Percentiles rank a stretch among this genome's conserved stretches.
Evolutionary conservation across 1,284 basidiomycete species (phyloP).

Genomic region (Sporisorium reilianum): DNA sequence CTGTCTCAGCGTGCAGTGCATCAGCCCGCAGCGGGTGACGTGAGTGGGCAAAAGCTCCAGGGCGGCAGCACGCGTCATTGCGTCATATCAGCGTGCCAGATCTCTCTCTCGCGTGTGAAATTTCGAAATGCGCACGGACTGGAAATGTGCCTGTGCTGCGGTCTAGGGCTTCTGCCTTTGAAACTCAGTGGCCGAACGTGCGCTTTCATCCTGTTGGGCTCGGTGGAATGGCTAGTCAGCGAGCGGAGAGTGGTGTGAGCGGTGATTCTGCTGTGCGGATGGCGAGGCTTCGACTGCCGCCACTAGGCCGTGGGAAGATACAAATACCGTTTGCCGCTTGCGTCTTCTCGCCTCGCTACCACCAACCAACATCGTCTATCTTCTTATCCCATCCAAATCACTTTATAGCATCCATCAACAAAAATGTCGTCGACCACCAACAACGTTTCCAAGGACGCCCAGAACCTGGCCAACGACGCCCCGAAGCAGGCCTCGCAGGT

Average conservation of each 20-base stretch:
- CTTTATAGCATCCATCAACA: background rate
- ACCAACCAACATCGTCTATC: background rate
- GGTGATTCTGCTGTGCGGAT: background rate
- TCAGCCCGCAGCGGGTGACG: too few relatives aligned
- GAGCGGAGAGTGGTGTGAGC: too few relatives aligned
- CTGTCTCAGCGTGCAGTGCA: too few relatives aligned
- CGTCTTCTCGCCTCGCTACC: background rate
- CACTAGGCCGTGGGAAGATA: constrained; percentile 1
- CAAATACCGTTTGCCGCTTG: background rate
- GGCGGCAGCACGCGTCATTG: constrained; percentile 27
- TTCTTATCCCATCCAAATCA: background rate
- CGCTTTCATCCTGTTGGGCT: too few relatives aligned
- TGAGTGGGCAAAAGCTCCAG: too few relatives aligned
- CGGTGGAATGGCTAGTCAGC: too few relatives aligned
- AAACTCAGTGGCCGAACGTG: background rate
- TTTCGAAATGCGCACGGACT: constrained; percentile 15
- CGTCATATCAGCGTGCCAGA: constrained; percentile 36
- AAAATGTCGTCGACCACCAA: constrained; percentile 47
- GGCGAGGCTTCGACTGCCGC: too few relatives aligned
- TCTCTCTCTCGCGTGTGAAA: background rate
- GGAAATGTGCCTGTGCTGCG: background rate
- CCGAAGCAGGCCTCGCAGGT: constrained; percentile 38
- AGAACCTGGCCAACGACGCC: constrained; percentile 48
- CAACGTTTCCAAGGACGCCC: constrained; percentile 49
- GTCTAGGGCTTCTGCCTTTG: constrained; percentile 4